Conservation (phyloP, 2,329 filamentous ascomycete genomes). For the Phyllosticta citrichinensis region DNA sequence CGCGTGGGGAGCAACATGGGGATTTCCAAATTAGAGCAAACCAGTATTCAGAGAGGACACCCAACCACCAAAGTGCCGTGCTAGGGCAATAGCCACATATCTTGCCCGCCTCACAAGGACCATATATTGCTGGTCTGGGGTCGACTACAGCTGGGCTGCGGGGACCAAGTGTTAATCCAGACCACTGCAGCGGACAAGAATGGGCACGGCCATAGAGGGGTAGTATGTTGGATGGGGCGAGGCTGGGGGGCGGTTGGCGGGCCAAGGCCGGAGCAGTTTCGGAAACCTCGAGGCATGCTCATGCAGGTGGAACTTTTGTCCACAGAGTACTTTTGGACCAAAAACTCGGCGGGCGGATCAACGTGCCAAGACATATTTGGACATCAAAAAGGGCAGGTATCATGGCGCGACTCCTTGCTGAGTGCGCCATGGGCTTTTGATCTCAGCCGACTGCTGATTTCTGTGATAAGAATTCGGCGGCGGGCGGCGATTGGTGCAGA, state of each 20-base stretch:
- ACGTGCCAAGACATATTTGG: neutral
- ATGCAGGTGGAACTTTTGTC: conserved; percentile 1
- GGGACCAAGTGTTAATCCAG: neutral
- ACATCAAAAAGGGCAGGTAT: conserved; percentile 8
- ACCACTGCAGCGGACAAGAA: neutral
- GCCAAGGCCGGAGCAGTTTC: conserved; percentile 3
- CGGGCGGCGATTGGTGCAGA: conserved; percentile 1
- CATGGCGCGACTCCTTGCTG: neutral
- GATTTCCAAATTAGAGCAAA: neutral
- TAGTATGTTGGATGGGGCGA: conserved; percentile 1
- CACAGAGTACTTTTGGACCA: neutral
- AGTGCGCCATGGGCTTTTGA: neutral
- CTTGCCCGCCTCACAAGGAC: neutral
- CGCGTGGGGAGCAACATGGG: neutral
- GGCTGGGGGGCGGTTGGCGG: conserved; percentile 1
- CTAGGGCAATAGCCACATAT: neutral
- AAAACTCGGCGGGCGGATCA: neutral
- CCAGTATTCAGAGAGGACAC: neutral
- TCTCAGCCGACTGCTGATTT: neutral
- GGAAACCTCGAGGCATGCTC: neutral
- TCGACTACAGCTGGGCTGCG: neutral
- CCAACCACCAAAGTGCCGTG: neutral
- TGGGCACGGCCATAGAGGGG: neutral
- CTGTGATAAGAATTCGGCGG: neutral
- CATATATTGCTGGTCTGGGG: neutral